phyloP scores from a whole-genome alignment of 106 monocot species.

The Allium sativum region DNA sequence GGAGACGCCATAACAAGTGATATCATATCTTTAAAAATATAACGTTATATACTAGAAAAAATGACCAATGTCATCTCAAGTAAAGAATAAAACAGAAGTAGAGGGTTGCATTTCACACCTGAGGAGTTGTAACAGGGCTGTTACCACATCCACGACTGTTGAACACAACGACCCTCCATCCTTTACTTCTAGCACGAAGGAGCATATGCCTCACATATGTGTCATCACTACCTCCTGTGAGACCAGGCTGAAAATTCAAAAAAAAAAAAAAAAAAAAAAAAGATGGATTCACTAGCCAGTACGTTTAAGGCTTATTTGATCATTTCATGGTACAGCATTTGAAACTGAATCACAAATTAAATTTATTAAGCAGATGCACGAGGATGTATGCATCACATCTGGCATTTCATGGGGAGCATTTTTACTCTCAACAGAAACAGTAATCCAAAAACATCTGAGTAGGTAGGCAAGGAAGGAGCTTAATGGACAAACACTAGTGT shows the following conservation, averaged over 20 bases:
- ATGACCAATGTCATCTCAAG: no score
- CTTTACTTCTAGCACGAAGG: conserved; percentile 56
- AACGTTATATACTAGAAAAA: no score
- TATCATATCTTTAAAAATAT: no score
- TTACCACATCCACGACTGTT: conserved; percentile 85
- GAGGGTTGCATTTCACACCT: conserved; percentile 25
- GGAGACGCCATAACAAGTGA: no score
- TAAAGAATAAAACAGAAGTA: no score
- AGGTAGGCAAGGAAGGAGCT: no score
- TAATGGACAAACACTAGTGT: no score
- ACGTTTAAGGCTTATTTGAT: neutral
- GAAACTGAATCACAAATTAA: neutral
- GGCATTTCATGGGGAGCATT: neutral
- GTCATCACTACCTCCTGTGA: conserved; percentile 87
- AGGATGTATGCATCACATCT: neutral
- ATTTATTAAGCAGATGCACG: neutral
- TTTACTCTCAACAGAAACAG: neutral
- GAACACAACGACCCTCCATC: conserved; percentile 84
- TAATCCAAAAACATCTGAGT: neutral
- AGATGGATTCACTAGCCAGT: neutral
- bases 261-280: neutral
- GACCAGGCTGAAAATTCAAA: conserved; percentile 59
- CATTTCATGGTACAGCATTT: neutral
- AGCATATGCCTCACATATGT: conserved; percentile 92
- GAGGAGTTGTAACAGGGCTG: conserved; percentile 82